Percentiles rank a stretch among this genome's conserved stretches.
phyloP scores from a whole-genome alignment of 2,329 filamentous ascomycete species.

The Biscogniauxia mediterranea region DNA sequence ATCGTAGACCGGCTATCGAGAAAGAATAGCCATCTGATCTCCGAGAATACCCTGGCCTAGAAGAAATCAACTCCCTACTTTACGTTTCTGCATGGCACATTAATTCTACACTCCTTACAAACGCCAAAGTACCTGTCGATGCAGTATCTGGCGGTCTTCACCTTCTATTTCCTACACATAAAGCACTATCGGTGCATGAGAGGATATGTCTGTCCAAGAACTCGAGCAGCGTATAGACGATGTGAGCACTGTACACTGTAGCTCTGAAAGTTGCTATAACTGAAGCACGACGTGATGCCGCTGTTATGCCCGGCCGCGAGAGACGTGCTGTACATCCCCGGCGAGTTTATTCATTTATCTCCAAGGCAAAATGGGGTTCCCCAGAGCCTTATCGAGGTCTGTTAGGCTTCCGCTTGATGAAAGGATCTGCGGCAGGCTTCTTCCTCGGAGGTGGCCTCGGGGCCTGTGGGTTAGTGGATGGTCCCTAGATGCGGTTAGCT shows the following conservation, averaged over 20 bases:
- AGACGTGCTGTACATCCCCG: background rate
- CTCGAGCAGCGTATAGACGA: background rate
- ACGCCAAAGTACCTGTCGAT: background rate
- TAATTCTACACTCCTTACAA: background rate
- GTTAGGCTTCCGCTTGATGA: slow-evolving; percentile 17
- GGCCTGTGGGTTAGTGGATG: slow-evolving; percentile 15
- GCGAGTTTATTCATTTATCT: background rate
- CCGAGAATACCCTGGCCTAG: background rate
- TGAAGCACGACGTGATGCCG: background rate
- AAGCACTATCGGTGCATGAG: background rate
- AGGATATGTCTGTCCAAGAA: background rate
- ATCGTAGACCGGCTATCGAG: background rate
- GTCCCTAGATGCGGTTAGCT: slow-evolving; percentile 23
- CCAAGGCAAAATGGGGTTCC: background rate
- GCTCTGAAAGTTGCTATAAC: background rate
- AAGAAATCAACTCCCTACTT: background rate
- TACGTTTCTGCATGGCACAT: background rate
- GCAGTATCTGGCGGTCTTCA: background rate
- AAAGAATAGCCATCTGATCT: background rate
- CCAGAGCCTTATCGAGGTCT: slow-evolving; percentile 6
- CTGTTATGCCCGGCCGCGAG: background rate
- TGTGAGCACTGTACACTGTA: background rate
- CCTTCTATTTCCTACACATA: background rate
- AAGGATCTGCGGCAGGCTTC: slow-evolving; percentile 11
- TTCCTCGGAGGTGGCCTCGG: slow-evolving; percentile 18